These are phyloP conservation scores for Calonectria hawksworthii DNA, from an alignment of 2,329 filamentous ascomycete genomes.

Conservation along the genomic window DNA sequence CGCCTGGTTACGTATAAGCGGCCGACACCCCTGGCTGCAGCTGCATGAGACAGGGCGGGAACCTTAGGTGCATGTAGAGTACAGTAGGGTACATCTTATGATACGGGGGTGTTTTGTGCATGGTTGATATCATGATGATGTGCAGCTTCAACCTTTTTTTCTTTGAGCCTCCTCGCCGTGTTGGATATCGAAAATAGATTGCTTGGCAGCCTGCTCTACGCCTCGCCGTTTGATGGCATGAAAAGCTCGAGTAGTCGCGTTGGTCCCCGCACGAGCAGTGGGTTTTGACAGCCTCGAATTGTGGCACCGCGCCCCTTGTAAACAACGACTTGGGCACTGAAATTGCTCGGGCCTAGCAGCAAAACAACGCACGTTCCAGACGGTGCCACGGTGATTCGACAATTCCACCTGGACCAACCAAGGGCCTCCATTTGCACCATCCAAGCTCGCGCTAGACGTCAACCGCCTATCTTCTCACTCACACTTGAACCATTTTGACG, in stretches of 20 bases:
- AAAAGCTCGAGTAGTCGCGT: not conserved
- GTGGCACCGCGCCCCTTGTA: constrained; percentile 9
- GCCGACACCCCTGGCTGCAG: not conserved
- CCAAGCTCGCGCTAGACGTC: constrained; percentile 26
- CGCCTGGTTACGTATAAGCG: constrained; percentile 2
- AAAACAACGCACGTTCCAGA: constrained; percentile 26
- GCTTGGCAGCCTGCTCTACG: not conserved
- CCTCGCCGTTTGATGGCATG: not conserved
- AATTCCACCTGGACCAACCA: constrained; percentile 19
- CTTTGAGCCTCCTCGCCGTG: not conserved
- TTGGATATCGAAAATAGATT: not conserved
- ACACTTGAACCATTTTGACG: constrained; percentile 16
- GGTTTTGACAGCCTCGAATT: not conserved
- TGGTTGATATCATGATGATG: not conserved
- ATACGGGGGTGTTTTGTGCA: not conserved
- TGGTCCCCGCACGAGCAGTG: not conserved
- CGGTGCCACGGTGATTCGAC: constrained; percentile 19
- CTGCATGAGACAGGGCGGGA: not conserved
- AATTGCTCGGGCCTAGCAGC: constrained; percentile 5
- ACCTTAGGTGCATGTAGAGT: not conserved
- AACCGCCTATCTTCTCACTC: constrained; percentile 9
- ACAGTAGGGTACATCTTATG: not conserved
- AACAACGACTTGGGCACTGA: not conserved
- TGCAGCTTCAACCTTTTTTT: too few relatives aligned
- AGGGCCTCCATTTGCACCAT: constrained; percentile 4